Evolutionary conservation across 495 filamentous ascomycete species (phyloP).

Genomic region (Trichoderma reesei): DNA sequence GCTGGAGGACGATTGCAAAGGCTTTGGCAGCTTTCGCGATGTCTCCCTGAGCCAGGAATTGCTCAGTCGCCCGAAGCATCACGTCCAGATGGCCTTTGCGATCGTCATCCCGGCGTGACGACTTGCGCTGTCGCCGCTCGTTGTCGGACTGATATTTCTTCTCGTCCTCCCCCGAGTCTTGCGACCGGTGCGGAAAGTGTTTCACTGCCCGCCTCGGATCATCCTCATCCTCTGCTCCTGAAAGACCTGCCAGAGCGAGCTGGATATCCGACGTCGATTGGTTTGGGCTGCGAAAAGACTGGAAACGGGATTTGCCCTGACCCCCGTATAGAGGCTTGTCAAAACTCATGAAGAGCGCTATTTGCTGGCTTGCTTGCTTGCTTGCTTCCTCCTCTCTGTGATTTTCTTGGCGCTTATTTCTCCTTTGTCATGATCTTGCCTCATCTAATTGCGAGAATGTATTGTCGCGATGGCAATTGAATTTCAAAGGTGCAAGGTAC

Average conservation of each 20-base stretch:
- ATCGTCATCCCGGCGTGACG: neutral
- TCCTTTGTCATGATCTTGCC: too few species aligned
- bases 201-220: neutral
- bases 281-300: neutral
- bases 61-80: slow-evolving; percentile 24
- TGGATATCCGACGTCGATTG: neutral
- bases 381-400: neutral
- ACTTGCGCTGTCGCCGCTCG: neutral
- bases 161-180: neutral
- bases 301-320: neutral
- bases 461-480: too few species aligned
- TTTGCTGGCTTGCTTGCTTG: neutral
- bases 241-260: neutral
- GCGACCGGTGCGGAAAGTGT: neutral
- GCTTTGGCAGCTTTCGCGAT: slow-evolving; percentile 28
- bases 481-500: too few species aligned
- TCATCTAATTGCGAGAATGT: too few species aligned
- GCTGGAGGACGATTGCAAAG: slow-evolving; percentile 28
- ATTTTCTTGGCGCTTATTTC: neutral
- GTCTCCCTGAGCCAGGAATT: slow-evolving; percentile 30
- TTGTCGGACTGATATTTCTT: neutral
- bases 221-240: neutral
- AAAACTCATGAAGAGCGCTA: neutral
- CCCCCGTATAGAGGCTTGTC: neutral
- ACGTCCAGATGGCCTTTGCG: slow-evolving; percentile 21